Evolutionary conservation across 352 stramenopile species (phyloP), one percentile per base, ranked within the genome.

Genomic region (Phytopythium montanum): DNA sequence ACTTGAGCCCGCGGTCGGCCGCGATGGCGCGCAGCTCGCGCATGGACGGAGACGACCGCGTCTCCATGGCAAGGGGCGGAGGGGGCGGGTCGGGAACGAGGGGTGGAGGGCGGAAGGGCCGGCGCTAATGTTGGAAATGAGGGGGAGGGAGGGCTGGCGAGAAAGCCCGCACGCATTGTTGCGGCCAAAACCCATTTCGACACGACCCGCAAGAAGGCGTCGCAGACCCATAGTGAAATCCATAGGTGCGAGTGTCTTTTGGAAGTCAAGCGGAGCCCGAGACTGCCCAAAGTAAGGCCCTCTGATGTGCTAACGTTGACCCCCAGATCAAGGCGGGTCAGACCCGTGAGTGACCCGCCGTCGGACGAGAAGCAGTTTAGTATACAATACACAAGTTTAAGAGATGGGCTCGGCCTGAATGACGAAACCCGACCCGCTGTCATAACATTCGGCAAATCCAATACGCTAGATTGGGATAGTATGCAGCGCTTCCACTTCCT

Each of bases 21-120:
- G 85, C 85, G 56, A 92, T 54, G 18, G 61, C 69, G 61, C 73
- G 85, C 59, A 94, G 73, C 69, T 94, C 76, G 44, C 70, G 57
- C 82, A 94, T 92, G 31, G 85, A 92, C 36, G 82, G 82, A 62
- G 81, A 94, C 5, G 79, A 94, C 46, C 85, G 78, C 9, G 85
- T 94, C 73, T 94, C 85, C 85, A 94, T 89, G 39, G 54, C 0
- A 25, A 21, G 41, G n/a, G n/a, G 42, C 28, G 41, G n/a, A 29
- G n/a, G 42, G n/a, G n/a, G 10, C 3, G n/a, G 42, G 21, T 36
- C 31, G 31, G 31, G 31, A 36, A 36, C 31, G 25, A 16, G 25
- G 42, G 42, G 42, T 19, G 42, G 42, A 18, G 42, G n/a, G 9
- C 21, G 42, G 42, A 28, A 29, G n/a, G n/a, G 42, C n/a, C n/a